Evolutionary conservation across 495 filamentous ascomycete species (phyloP), one percentile per base, ranked within the genome.

Genomic region (Xylaria scruposa): DNA sequence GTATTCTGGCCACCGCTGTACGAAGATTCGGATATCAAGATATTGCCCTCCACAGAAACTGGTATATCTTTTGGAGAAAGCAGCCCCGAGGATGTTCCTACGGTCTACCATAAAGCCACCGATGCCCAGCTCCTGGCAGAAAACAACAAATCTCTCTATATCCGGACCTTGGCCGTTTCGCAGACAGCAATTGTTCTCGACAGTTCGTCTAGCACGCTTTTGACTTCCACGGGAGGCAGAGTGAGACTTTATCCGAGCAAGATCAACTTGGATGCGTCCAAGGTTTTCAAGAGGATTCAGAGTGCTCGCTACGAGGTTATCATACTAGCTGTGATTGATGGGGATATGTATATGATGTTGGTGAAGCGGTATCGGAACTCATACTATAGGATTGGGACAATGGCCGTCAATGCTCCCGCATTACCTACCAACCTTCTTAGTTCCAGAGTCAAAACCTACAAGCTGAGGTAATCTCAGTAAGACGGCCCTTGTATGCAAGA

Each of bases 231-330:
- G 10, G 67, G 67, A 31, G 12, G 38, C 7, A 44, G 42, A 36
- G 67, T 60, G 24, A 29, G 19, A 13, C 24, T 69, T 10, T 60
- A 60, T 21, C 67, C 67, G 10, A 69, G 67, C 67, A 69, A 69
- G 38, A 12, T 7, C 19, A 51, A 60, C n/a, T 15, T 69, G 0
- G 67, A 69, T n/a, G 67, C 54, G 8, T 31, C 24, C n/a, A 59
- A 47, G 12, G 67, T 61, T 1, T 46, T 60, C 67, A 60, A 60
- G 21, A 26, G 67, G 38, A 44, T 69, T 5, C 67, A 69, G 36
- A 69, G 40, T 24, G 54, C 17, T 15, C 54, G 67, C 4, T 69
- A 69, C 38, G 54, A 54, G 24, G 49, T 49, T n/a, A 69, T 69
- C 17, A 31, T 24, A 29, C 38, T 69, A 1, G 67, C 67, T 46